Base-by-base conservation (phyloP, 371 early-diverging fungal genomes). In the Phascolomyces articulosus region DNA sequence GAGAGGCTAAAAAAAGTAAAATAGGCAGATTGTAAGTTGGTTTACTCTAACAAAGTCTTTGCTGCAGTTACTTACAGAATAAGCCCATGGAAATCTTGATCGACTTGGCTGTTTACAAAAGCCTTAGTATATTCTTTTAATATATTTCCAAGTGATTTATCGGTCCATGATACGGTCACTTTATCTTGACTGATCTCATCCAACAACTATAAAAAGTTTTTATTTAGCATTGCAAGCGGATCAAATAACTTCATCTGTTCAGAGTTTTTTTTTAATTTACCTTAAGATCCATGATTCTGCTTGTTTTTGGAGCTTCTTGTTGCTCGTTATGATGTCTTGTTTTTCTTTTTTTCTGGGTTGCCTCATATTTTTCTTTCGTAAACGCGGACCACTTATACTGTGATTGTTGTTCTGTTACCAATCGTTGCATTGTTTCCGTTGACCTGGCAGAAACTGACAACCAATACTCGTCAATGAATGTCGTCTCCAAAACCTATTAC, bases 161-260 rank as follows among this genome's bases (percentile, higher is more conserved):
- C 41, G 41, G 41, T 41, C 41, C 41, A 44, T 44, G 44, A 44
- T 44, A 44, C 44, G n/a, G 7, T 44, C 44, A 44, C 44, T 44
- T 44, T 6, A 44, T 44, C 7, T 44, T 44, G 44, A 44, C 44
- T 44, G 44, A 44, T 44, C 44, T 44, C 44, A 44, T 44, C 41
- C 44, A 44, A n/a, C 44, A 44, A 44, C 44, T 44, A 44, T 44
- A 44, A 44, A 44, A 44, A 44, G 44, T 44, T 44, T 44, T 44
- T 44, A 44, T 44, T 44, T 44, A 44, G 44, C 44, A 44, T 44
- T 44, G 44, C 2, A 44, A 44, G n/a, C 2, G n/a, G 7, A 44
- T 44, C 44, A 44, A 44, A 7, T 44, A 44, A 7, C 44, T 44
- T 7, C 44, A 44, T 4, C 44, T 44, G 44, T 44, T 44, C 7